phyloP scores from a whole-genome alignment of 352 stramenopile species.

The Elongisporangium prolatum region DNA sequence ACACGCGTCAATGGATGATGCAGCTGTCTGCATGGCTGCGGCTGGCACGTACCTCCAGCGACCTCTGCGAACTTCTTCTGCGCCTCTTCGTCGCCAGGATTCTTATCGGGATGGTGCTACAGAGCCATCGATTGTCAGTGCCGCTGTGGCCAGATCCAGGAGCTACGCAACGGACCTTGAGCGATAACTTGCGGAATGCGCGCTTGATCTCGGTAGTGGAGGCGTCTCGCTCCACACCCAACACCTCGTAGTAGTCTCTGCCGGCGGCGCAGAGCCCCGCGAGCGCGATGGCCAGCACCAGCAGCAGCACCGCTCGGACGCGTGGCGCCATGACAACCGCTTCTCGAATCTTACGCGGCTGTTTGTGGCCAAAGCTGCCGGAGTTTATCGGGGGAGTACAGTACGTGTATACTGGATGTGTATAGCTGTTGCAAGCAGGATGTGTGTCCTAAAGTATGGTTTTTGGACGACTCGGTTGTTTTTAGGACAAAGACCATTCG shows the following conservation, averaged over 20 bases:
- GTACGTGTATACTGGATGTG: not conserved
- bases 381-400: not conserved
- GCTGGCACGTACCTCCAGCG: conserved; percentile 36
- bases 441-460: not conserved
- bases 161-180: conserved; percentile 47
- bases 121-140: conserved; percentile 1
- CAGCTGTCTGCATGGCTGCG: not conserved
- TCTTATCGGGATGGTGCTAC: conserved; percentile 88
- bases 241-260: conserved; percentile 70
- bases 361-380: not conserved
- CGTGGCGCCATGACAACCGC: not conserved
- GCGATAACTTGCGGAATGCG: conserved; percentile 84
- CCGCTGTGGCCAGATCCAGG: not conserved
- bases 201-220: conserved; percentile 74
- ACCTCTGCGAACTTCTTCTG: conserved; percentile 87
- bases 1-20: conserved; percentile 5
- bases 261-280: conserved; percentile 21
- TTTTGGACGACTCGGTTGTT: no score
- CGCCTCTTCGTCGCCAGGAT: conserved; percentile 79
- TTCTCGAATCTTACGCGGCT: not conserved
- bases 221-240: conserved; percentile 59
- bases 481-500: no score
- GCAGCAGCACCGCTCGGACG: conserved; percentile 11
- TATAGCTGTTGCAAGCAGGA: not conserved
- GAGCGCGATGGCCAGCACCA: conserved; percentile 20